Base-by-base conservation (phyloP, 1,284 basidiomycete species). In the Moesziomyces antarcticus region DNA sequence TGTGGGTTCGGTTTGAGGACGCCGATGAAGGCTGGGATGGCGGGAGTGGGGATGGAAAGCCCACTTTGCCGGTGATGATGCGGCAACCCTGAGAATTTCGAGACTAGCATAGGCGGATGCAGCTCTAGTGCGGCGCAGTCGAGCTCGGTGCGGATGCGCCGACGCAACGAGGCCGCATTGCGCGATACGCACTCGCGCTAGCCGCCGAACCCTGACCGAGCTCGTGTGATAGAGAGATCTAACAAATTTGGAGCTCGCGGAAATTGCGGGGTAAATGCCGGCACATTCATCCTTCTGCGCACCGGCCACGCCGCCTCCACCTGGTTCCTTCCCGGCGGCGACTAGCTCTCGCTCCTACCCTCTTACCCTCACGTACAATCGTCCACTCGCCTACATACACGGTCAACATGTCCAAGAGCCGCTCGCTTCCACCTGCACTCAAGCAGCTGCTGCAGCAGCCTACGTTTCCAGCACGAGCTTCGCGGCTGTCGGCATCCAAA, bases 401-500 rank as follows among this genome's bases (percentile, higher is more conserved):
- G 13, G 20, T 22, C 50, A 55, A 3, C 35, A 74, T 74, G 72
- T 70, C 72, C 2, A 74, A 74, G 46, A 52, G 59, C n/a, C 65
- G 72, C 24, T 74, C 79, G 49, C 79, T 86, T 21, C 83, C 86
- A 0, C 48, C 80, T 0, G 56, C 84, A 16, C 86, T 94, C 74
- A 94, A 92, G 85, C 88, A 90, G 20, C 87, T 94, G 45, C 82
- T 95, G 75, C 87, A 89, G 16, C 85, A 91, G 41, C 90, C 91
- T 64, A 91, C 90, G 11, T 87, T 89, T 43, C 86, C 89, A 5
- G 87, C 89, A 50, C 87, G 89, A 10, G 86, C 88, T 49, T 92
- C 92, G 22, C 40, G 49, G 11, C 20, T 56, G 14, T 58, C 64
- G 5, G 50, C 65, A 6, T 54, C 73, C 5, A 54, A 42, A 20